A percentile compares a stretch with the other conserved stretches of the same genome.
These are phyloP conservation scores for Aspergillus versicolor DNA, from an alignment of 2,329 filamentous ascomycete genomes.

Conservation along the genomic window DNA sequence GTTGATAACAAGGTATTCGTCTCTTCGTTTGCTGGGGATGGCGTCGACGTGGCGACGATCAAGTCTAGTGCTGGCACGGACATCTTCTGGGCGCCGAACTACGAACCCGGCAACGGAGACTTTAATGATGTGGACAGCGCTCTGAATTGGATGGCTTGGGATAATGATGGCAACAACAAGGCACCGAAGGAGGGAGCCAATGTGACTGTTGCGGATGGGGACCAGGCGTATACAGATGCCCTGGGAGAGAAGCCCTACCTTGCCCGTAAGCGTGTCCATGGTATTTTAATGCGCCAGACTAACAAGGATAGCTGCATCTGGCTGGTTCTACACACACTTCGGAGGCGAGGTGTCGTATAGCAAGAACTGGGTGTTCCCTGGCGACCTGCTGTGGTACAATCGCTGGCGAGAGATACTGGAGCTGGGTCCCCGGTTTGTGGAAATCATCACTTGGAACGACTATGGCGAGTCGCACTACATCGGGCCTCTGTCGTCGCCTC, in stretches of 20 bases:
- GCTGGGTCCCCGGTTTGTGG: conserved; percentile 50
- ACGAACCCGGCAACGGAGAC: conserved; percentile 43
- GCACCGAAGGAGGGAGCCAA: conserved; percentile 44
- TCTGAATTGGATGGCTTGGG: conserved; percentile 49
- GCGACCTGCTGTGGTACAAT: conserved; percentile 46
- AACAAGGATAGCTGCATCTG: conserved; percentile 37
- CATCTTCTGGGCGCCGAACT: conserved; percentile 54
- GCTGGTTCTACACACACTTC: conserved; percentile 55
- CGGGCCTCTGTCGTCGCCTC: conserved; percentile 47
- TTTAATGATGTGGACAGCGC: conserved; percentile 42
- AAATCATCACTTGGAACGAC: conserved; percentile 52
- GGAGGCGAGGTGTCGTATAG: conserved; percentile 46
- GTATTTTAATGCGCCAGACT: background rate
- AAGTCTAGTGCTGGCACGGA: conserved; percentile 44
- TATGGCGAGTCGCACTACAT: conserved; percentile 59
- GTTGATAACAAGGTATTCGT: conserved; percentile 53
- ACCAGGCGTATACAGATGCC: conserved; percentile 35
- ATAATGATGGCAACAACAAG: conserved; percentile 47
- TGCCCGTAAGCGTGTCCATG: conserved; percentile 35
- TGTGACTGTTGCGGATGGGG: conserved; percentile 43
- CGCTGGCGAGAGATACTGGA: conserved; percentile 45
- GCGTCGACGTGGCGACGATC: conserved; percentile 46
- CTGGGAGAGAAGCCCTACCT: conserved; percentile 49
- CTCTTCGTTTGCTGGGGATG: conserved; percentile 54
- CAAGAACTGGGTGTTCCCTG: conserved; percentile 55